A percentile compares a stretch with the other conserved stretches of the same genome.
phyloP scores from a whole-genome alignment of 2,329 filamentous ascomycete species.

The Biscogniauxia marginata region DNA sequence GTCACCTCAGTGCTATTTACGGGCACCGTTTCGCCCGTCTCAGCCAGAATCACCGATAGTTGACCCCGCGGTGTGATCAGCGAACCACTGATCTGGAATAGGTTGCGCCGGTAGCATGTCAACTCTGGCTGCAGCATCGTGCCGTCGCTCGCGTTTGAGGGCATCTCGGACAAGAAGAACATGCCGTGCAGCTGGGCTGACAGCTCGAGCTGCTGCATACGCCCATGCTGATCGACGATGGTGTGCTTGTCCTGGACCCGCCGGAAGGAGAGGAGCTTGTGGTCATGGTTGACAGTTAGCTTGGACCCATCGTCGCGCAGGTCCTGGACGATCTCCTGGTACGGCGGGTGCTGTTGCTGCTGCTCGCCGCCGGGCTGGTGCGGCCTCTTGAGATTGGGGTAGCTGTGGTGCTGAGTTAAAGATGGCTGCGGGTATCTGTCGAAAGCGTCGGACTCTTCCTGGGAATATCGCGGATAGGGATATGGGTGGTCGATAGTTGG shows the following conservation, averaged over 20 bases:
- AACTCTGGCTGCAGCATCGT: slow-evolving; percentile 70
- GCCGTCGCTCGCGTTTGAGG: slow-evolving; percentile 59
- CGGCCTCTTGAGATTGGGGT: slow-evolving; percentile 55
- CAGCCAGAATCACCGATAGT: slow-evolving; percentile 72
- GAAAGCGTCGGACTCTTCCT: slow-evolving; percentile 54
- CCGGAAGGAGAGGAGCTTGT: slow-evolving; percentile 60
- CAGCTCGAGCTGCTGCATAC: slow-evolving; percentile 60
- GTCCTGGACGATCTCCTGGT: slow-evolving; percentile 62
- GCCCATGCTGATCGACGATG: slow-evolving; percentile 58
- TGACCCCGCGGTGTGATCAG: slow-evolving; percentile 77
- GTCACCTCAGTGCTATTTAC: slow-evolving; percentile 82
- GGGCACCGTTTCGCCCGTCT: slow-evolving; percentile 79
- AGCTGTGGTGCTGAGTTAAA: slow-evolving; percentile 51
- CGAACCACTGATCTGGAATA: slow-evolving; percentile 93
- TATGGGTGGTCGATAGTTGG: slow-evolving; percentile 52
- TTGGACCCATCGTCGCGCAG: slow-evolving; percentile 58
- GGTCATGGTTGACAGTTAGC: slow-evolving; percentile 57
- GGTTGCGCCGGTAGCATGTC: slow-evolving; percentile 92
- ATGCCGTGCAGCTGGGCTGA: slow-evolving; percentile 80
- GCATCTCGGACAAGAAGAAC: slow-evolving; percentile 84
- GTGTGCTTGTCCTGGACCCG: slow-evolving; percentile 58
- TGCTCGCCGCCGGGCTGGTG: slow-evolving; percentile 52
- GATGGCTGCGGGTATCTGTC: slow-evolving; percentile 51
- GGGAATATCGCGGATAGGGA: slow-evolving; percentile 53
- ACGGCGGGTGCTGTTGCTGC: slow-evolving; percentile 53